Evolutionary conservation across 345 rosid genomes (phyloP).

Genomic region (Acer yangbiense): DNA sequence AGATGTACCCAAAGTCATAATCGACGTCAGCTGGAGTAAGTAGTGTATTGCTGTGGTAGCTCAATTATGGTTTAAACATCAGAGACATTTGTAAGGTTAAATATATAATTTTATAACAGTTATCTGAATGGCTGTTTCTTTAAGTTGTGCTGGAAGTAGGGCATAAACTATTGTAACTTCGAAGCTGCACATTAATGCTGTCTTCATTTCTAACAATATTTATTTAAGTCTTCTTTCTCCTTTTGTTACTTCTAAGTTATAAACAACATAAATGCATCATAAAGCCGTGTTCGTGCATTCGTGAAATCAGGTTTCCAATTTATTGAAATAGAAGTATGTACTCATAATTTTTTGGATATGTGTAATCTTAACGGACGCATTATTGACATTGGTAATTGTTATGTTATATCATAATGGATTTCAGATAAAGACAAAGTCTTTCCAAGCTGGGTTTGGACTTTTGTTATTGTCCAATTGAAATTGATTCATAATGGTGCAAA

Average conservation of each 20-base stretch:
- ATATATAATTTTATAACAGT: neutral
- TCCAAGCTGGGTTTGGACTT: neutral
- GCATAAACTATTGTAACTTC: neutral
- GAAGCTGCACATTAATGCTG: neutral
- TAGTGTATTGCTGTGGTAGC: neutral
- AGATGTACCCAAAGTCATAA: conserved; percentile 49
- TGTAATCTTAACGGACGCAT: no score
- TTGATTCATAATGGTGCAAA: neutral
- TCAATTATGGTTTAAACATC: neutral
- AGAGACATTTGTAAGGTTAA: neutral
- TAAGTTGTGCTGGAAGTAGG: neutral
- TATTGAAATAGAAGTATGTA: no score
- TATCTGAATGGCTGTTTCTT: neutral
- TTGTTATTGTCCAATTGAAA: neutral
- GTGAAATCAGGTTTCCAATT: no score
- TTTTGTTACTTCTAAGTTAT: no score
- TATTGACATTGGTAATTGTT: no score
- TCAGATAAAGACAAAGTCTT: neutral
- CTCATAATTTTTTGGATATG: no score
- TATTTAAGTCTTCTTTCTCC: neutral
- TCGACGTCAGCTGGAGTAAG: neutral
- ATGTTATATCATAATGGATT: no score
- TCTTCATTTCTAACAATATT: no score
- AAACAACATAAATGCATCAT: no score
- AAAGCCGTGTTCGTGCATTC: no score